Percentiles rank a stretch among this genome's conserved stretches.
Conservation (phyloP, 202 grass and related monocot species). For the Schoenoplectus tabernaemontani region DNA sequence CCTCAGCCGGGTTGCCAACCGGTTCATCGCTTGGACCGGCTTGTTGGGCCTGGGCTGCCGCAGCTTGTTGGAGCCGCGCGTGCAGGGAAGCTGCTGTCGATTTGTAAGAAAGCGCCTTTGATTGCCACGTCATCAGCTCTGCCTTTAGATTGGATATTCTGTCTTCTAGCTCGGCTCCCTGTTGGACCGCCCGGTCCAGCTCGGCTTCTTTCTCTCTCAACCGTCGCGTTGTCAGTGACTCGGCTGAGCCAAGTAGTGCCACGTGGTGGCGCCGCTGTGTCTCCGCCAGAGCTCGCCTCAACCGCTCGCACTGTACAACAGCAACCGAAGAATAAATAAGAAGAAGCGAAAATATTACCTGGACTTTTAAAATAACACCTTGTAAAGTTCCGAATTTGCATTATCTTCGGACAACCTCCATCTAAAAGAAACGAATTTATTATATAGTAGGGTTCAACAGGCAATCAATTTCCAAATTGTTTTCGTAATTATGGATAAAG, state of each 20-base stretch:
- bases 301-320: conserved; percentile 22
- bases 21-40: neutral
- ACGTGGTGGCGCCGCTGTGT: conserved; percentile 20
- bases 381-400: too few relatives aligned
- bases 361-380: neutral
- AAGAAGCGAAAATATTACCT: neutral
- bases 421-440: neutral
- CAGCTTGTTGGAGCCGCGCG: conserved; percentile 24
- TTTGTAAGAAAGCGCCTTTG: conserved; percentile 21
- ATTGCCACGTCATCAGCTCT: conserved; percentile 27
- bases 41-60: neutral
- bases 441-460: neutral
- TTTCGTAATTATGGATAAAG: neutral
- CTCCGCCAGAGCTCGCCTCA: conserved; percentile 29
- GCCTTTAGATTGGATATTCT: conserved; percentile 17
- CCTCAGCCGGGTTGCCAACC: conserved; percentile 20
- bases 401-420: neutral
- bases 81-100: conserved; percentile 19
- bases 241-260: conserved; percentile 5
- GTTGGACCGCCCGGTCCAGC: conserved; percentile 19
- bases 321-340: neutral
- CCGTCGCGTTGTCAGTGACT: conserved; percentile 7
- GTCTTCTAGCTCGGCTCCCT: conserved; percentile 21
- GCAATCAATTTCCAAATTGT: too few relatives aligned
- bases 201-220: conserved; percentile 28